Base-by-base conservation (phyloP, 139 green algal species). In the Pleodorina starrii region DNA sequence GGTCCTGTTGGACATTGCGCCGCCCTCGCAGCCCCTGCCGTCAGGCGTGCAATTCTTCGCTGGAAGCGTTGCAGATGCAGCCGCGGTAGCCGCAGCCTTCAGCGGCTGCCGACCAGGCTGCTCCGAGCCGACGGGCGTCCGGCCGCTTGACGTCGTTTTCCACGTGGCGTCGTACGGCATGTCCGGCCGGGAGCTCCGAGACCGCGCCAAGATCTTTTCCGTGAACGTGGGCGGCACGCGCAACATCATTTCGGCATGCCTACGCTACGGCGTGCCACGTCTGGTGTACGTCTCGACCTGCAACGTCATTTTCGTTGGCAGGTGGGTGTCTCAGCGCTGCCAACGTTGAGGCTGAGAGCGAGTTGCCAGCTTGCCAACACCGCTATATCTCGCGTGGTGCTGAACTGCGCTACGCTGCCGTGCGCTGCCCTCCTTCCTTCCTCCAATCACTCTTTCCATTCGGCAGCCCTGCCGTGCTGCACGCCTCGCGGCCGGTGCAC, bases 151-250 rank as follows among this genome's bases (percentile, higher is more conserved):
- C 35, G 71, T 85, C 35, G 89, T 94, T 0, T 93, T 94, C 63
- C 92, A 94, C 63, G 77, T 93, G n/a, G 92, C 92, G 6, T 91
- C 78, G 12, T 94, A 91, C 48, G 92, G 92, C 63, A 94, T 94
- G 92, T 89, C 63, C 0, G 91, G 91, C n/a, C 17, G 46, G 0
- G 79, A 91, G 88, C 68, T 92, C 44, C 84, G 92, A 50, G 60
- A 85, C 16, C 57, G 4, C 5, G 60, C 14, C 6, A 68, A 23
- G 21, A 87, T 87, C n/a, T 16, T 2, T 12, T 68, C 81, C 7
- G 88, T 94, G 10, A 94, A 95, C 35, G 82, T 95, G n/a, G 48
- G 46, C 32, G 92, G 92, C 17, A 94, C 92, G n/a, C 25, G 35
- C 9, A 75, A 90, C 44, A 91, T 94, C 19, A 51, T 94, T 0